Evolutionary conservation across 345 rosid genomes (phyloP).

Genomic region (Salix arbutifolia): DNA sequence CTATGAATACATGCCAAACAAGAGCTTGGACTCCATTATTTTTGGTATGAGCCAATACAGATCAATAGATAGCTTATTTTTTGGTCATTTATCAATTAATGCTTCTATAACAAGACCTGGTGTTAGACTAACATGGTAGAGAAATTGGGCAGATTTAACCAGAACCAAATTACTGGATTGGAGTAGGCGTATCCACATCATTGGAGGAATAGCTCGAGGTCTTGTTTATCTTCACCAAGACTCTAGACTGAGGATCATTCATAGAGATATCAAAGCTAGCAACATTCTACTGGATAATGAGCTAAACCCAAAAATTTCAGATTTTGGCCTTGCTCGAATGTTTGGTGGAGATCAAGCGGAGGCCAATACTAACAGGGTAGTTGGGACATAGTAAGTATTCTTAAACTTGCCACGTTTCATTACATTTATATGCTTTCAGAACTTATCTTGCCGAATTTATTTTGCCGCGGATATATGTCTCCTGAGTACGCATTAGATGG

Average conservation of each 20-base stretch:
- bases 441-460: neutral
- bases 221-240: too few species aligned
- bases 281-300: constrained; percentile 10
- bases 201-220: too few species aligned
- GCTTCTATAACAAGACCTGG: too few species aligned
- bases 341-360: constrained; percentile 6
- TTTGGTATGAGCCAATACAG: constrained; percentile 8
- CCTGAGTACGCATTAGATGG: too few species aligned
- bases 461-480: too few species aligned
- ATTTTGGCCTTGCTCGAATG: constrained; percentile 14
- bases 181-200: too few species aligned
- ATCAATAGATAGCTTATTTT: too few species aligned
- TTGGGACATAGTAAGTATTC: neutral
- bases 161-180: too few species aligned
- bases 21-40: constrained; percentile 24
- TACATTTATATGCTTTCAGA: neutral
- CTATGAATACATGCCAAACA: constrained; percentile 18
- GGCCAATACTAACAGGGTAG: constrained; percentile 6
- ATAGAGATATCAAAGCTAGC: constrained; percentile 17
- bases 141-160: too few species aligned
- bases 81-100: too few species aligned
- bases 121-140: too few species aligned
- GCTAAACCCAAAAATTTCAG: constrained; percentile 16
- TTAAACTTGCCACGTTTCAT: neutral
- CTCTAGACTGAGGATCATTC: neutral